phyloP scores from a whole-genome alignment of 1,139 yeast genomes.

The Scheffersomyces segobiensis region DNA sequence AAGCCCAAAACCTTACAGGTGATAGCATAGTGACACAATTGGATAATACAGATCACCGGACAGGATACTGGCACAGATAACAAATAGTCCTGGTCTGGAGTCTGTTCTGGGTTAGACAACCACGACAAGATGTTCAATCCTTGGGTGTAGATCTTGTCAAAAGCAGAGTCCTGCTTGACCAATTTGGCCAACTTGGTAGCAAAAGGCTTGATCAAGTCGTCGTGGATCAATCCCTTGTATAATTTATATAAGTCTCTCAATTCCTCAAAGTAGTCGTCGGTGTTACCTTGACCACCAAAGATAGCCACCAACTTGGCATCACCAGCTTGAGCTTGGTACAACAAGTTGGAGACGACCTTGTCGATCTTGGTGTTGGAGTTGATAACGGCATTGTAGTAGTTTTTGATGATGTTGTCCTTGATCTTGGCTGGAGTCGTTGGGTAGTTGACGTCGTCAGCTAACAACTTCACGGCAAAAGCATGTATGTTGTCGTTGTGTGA shows the following conservation, averaged over 20 bases:
- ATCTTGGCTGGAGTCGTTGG: constrained; percentile 73
- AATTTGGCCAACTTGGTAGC: constrained; percentile 69
- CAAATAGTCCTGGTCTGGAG: constrained; percentile 89
- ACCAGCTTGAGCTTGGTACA: constrained; percentile 41
- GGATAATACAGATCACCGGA: constrained; percentile 94
- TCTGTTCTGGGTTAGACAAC: constrained; percentile 80
- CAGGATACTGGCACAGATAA: constrained; percentile 92
- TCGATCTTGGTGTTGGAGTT: constrained; percentile 36
- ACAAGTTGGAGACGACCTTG: constrained; percentile 48
- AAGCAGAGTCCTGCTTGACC: constrained; percentile 56
- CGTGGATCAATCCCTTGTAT: constrained; percentile 67
- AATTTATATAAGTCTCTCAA: constrained; percentile 78
- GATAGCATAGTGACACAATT: constrained; percentile 87
- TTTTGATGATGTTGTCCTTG: constrained; percentile 65
- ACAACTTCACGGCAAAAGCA: constrained; percentile 75
- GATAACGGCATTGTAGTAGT: constrained; percentile 67
- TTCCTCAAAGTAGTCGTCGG: constrained; percentile 97
- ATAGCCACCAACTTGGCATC: constrained; percentile 73
- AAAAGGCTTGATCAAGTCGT: constrained; percentile 69
- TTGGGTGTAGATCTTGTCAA: constrained; percentile 84
- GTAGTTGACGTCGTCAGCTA: constrained; percentile 45
- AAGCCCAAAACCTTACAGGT: constrained; percentile 83
- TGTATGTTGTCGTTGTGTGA: constrained; percentile 77
- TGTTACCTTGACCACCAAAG: constrained; percentile 99
- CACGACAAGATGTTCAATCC: constrained; percentile 87